phyloP scores from a whole-genome alignment of 106 monocot genomes.

The Triglochin maritima region DNA sequence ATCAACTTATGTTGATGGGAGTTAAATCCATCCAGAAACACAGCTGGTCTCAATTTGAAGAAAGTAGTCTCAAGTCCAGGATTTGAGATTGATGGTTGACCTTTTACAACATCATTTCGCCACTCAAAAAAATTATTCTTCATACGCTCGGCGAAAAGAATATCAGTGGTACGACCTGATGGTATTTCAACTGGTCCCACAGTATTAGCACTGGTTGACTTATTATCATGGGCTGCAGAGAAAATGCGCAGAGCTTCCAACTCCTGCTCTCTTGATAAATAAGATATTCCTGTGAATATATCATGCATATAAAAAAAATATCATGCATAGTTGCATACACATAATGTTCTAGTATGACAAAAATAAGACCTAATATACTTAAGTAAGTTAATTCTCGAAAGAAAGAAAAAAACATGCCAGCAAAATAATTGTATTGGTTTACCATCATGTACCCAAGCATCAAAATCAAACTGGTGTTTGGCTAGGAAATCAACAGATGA shows the following conservation, averaged over 20 bases:
- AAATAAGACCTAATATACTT: too few species aligned
- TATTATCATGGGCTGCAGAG: slow-evolving; percentile 11
- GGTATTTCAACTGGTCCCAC: slow-evolving; percentile 34
- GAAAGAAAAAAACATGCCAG: neutral
- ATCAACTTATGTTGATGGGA: slow-evolving; percentile 73
- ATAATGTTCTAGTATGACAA: too few species aligned
- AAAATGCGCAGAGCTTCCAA: slow-evolving; percentile 38
- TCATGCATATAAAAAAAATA: neutral
- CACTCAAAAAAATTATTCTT: slow-evolving; percentile 74
- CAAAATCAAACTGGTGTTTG: slow-evolving; percentile 91
- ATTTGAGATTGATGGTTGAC: slow-evolving; percentile 1
- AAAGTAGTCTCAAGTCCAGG: slow-evolving; percentile 54
- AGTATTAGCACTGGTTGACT: slow-evolving; percentile 7
- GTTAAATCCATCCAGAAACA: slow-evolving; percentile 65
- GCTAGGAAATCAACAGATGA: slow-evolving; percentile 79
- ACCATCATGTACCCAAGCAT: slow-evolving; percentile 87
- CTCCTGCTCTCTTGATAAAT: slow-evolving; percentile 93
- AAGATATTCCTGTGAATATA: slow-evolving; percentile 76
- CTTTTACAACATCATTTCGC: slow-evolving; percentile 40
- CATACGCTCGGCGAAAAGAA: slow-evolving; percentile 84
- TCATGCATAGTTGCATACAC: neutral
- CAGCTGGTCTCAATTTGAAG: slow-evolving; percentile 78
- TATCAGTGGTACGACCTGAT: slow-evolving; percentile 48
- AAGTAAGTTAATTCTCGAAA: too few species aligned
- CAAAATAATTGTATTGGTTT: neutral